A percentile compares a stretch with the other conserved stretches of the same genome.
Conservation (phyloP, 2,329 filamentous ascomycete genomes). For the Sclerotinia subarctica region DNA sequence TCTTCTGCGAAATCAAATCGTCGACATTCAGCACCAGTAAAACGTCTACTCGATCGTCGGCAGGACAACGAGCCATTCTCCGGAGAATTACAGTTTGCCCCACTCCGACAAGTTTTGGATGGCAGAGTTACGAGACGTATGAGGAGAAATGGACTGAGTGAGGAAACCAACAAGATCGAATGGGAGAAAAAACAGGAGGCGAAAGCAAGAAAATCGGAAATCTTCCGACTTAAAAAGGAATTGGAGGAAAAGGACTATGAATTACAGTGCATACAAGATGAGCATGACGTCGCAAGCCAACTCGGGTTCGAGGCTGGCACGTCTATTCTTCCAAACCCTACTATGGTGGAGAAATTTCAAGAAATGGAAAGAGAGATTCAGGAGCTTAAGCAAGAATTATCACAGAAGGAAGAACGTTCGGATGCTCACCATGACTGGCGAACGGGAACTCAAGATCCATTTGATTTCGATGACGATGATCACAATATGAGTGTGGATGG, state of each 20-base stretch:
- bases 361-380: constrained; percentile 35
- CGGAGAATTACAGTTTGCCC: constrained; percentile 46
- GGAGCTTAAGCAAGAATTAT: constrained; percentile 32
- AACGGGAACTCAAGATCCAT: constrained; percentile 47
- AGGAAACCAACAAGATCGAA: constrained; percentile 54
- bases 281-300: constrained; percentile 35
- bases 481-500: constrained; percentile 36
- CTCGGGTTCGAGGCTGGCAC: constrained; percentile 32
- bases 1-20: constrained; percentile 42
- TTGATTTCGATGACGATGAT: constrained; percentile 32
- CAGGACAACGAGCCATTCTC: constrained; percentile 35
- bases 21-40: constrained; percentile 46
- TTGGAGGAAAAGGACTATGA: constrained; percentile 40
- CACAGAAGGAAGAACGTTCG: constrained; percentile 28
- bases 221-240: constrained; percentile 48
- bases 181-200: constrained; percentile 46
- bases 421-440: constrained; percentile 47
- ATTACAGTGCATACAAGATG: constrained; percentile 35
- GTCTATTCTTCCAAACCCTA: constrained; percentile 19
- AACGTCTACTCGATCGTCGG: constrained; percentile 27
- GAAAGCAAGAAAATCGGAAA: constrained; percentile 45
- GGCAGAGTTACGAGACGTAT: constrained; percentile 56
- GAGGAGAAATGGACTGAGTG: constrained; percentile 54
- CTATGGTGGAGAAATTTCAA: constrained; percentile 29
- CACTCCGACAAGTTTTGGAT: constrained; percentile 54